Base-by-base conservation (phyloP, 441 rosid genomes). In the Kokia cookei region DNA sequence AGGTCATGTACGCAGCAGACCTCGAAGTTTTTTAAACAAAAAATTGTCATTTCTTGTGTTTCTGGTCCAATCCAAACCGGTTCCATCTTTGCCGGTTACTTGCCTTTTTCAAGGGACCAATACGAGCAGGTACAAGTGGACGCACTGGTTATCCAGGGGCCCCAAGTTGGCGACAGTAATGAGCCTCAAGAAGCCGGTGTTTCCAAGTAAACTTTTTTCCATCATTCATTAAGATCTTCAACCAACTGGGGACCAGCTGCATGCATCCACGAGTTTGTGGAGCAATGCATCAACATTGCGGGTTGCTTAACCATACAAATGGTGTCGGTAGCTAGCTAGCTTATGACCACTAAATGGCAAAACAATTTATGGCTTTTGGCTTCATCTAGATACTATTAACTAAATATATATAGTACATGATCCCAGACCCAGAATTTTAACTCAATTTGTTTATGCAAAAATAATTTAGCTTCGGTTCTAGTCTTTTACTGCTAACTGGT, bases 281-380 rank as follows among this genome's bases (percentile, higher is more conserved):
- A 89, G 75, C 78, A 86, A 32, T 93, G 96, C 84, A 93, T 95
- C 81, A 83, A 81, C 69, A 85, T 76, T 70, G 90, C 87, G 53
- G 95, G 89, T 73, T 93, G 98, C 82, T 82, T 90, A 73, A 88
- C 98, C 29, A 82, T 93, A 27, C 35, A 57, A 86, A 77, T 61
- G 92, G 94, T 10, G 82, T 85, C 57, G 83, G 97, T 64, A 96
- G 97, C 9, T 17, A 96, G 97, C 9, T 17, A 93, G 64, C 86
- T 95, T 57, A 87, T 95, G 73, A 93, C 86, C 91, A 95, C 98
- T 66, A 78, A 89, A 75, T 87, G 94, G 92, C 97, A 89, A 85
- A 95, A 91, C 75, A 88, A 93, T 73, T 95, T 95, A 90, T 95
- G 99, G 97, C 98, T 95, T 48, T 77, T 93, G 78, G 99, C 98